Conservation (phyloP, 148 eudicot species). For the Amaranthus palmeri region DNA sequence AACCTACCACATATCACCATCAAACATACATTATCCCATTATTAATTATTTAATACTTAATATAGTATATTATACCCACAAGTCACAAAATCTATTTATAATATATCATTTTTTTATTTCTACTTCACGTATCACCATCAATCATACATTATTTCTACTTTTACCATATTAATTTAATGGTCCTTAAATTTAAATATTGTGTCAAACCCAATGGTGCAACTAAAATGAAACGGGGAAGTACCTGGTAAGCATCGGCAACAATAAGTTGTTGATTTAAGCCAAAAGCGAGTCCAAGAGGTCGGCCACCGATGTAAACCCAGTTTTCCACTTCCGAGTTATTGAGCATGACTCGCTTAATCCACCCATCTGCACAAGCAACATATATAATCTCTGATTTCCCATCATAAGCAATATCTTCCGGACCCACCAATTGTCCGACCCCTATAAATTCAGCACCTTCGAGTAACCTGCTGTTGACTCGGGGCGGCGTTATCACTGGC, state of each 20-base stretch:
- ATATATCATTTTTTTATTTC: no score
- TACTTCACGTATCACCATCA: no score
- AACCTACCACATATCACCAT: no score
- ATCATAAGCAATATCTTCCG: conserved; percentile 63
- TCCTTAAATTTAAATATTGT: no score
- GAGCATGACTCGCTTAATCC: conserved; percentile 53
- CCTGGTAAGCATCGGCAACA: conserved; percentile 62
- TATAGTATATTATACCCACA: no score
- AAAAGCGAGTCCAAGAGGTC: conserved; percentile 64
- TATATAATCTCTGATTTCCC: conserved; percentile 34
- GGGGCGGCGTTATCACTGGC: conserved; percentile 15
- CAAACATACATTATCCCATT: no score
- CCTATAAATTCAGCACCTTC: conserved; percentile 41
- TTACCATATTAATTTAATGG: no score
- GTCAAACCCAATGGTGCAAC: no score
- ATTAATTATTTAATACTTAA: no score
- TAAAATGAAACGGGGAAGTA: background rate
- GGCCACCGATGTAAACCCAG: conserved; percentile 69
- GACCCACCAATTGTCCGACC: conserved; percentile 37
- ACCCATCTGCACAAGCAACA: conserved; percentile 63
- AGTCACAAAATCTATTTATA: no score
- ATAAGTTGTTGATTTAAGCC: conserved; percentile 48
- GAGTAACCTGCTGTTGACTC: conserved; percentile 32
- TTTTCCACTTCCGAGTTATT: conserved; percentile 45
- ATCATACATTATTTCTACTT: no score